A percentile compares a stretch with the other conserved stretches of the same genome.
Conservation (phyloP, 345 rosid genomes). For the Chamaenerion angustifolium region DNA sequence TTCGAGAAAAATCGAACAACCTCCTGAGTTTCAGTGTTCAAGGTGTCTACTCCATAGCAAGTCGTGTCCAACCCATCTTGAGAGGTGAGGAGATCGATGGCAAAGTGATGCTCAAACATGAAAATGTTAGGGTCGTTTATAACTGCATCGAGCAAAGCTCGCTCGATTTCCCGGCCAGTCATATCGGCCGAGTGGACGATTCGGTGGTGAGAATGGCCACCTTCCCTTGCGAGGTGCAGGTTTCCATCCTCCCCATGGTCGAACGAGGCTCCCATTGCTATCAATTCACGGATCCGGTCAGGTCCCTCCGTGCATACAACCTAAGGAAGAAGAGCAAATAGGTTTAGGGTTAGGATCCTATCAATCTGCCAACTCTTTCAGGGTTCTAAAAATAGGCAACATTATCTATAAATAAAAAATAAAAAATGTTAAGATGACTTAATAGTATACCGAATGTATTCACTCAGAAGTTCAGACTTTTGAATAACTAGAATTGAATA, state of each 20-base stretch:
- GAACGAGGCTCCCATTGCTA: conserved; percentile 88
- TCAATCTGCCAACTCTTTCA: not conserved
- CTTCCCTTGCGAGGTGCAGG: conserved; percentile 93
- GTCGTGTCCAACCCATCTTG: conserved; percentile 64
- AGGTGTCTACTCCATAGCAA: conserved; percentile 84
- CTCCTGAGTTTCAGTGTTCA: conserved; percentile 73
- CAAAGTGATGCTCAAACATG: conserved; percentile 80
- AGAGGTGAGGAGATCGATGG: conserved; percentile 79
- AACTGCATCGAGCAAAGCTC: conserved; percentile 81
- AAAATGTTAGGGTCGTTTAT: conserved; percentile 60
- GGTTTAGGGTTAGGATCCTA: not conserved
- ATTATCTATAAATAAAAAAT: too few species aligned
- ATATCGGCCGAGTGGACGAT: conserved; percentile 96
- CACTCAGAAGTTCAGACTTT: too few species aligned
- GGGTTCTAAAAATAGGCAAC: too few species aligned
- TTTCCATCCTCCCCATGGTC: conserved; percentile 93
- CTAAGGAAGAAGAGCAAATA: conserved; percentile 22
- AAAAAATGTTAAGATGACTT: too few species aligned
- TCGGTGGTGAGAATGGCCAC: conserved; percentile 90
- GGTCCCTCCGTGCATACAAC: conserved; percentile 97
- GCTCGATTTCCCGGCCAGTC: conserved; percentile 96
- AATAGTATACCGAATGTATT: too few species aligned
- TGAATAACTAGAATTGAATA: too few species aligned
- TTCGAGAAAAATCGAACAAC: conserved; percentile 81
- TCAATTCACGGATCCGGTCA: conserved; percentile 78